phyloP scores from a whole-genome alignment of 2,329 filamentous ascomycete species.

The Penicillium sp. region DNA sequence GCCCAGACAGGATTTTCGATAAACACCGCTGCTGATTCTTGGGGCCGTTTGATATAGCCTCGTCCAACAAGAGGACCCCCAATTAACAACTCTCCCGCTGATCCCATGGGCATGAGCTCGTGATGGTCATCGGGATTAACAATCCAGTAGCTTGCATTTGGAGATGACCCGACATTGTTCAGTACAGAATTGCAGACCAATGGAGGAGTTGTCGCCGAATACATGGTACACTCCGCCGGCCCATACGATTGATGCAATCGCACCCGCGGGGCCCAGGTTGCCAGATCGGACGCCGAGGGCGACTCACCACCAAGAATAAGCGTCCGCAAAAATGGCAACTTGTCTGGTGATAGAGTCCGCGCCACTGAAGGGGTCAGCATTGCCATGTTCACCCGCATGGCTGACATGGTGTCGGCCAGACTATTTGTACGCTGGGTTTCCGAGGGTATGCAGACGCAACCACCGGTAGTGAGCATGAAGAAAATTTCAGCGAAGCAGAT shows the following conservation, averaged over 20 bases:
- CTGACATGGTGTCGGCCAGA: constrained; percentile 1
- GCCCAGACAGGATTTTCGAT: neutral
- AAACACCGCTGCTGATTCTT: neutral
- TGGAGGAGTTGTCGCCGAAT: neutral
- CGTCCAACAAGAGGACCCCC: constrained; percentile 4
- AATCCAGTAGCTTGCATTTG: constrained; percentile 3
- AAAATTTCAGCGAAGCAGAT: constrained; percentile 2
- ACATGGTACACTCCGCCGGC: constrained; percentile 2
- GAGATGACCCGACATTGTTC: constrained; percentile 2
- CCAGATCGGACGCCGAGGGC: constrained; percentile 1
- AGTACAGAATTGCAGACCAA: neutral
- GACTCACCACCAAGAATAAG: constrained; percentile 4
- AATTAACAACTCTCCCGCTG: constrained; percentile 4
- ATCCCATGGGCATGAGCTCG: constrained; percentile 3
- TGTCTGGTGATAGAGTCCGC: neutral
- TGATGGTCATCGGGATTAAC: constrained; percentile 4
- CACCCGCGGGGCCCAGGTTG: constrained; percentile 1
- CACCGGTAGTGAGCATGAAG: neutral
- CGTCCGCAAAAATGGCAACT: neutral
- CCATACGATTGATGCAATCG: constrained; percentile 3
- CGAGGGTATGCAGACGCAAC: constrained; percentile 5
- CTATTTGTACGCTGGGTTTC: constrained; percentile 2
- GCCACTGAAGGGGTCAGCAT: constrained; percentile 5
- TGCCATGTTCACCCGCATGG: constrained; percentile 1
- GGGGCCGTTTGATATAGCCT: constrained; percentile 1